Evolutionary conservation across 306 rosid genomes (phyloP), one percentile per base, ranked within the genome.

Genomic region (Glycyrrhiza uralensis): DNA sequence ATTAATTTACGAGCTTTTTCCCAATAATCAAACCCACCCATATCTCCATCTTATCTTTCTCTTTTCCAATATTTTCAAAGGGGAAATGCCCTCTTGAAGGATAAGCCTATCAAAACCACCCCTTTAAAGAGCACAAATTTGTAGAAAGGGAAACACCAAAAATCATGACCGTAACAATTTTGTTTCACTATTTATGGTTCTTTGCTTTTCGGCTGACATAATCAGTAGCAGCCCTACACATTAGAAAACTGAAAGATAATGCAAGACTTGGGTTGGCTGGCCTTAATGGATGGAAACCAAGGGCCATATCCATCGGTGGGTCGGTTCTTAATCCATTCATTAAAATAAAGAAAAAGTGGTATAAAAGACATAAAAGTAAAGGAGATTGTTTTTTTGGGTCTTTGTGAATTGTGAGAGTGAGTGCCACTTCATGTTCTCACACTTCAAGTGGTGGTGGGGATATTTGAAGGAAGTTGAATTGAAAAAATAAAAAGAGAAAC

Each of bases 251-350:
- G 19, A 59, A 77, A 51, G 62, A 69, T 59, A 72, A 65, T 85
- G 56, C 61, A 66, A 59, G 77, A 33, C 49, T 76, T 70, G 87
- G 66, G 82, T 74, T 83, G 79, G 83, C 47, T 67, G 77, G 69
- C 84, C 79, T 66, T 66, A 23, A 66, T 66, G 60, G 75, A 83
- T 70, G 85, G 67, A 30, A 66, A 49, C 72, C 72, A 66, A 39
- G 76, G 83, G 69, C 71, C 85, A 49, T 24, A 13, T 76, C 24
- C 78, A 85, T 86, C 83, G 88, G 90, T 85, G 87, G 88, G 87
- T 83, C 80, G 85, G 89, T 72, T 84, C 71, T 73, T 69, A 65
- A 20, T 83, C 84, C 85, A 77, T 79, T 72, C 69, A 70, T 66
- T 32, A 12, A 50, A 67, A 68, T 60, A 33, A 55, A 44, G 24